Conservation (phyloP, 2,329 filamentous ascomycete genomes). For the Aspergillus uvarum region DNA sequence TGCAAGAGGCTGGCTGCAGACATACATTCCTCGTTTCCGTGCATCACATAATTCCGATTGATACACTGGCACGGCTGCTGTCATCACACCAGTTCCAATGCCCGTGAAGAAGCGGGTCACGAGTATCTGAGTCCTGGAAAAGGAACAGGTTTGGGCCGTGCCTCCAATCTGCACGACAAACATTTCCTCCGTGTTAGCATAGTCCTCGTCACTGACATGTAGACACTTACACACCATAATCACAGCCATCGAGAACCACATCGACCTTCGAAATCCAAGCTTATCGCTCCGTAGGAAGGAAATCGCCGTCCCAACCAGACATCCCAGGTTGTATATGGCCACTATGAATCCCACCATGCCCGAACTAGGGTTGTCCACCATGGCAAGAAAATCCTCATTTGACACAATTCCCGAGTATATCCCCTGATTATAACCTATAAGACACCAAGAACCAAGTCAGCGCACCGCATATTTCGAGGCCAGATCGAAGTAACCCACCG, state of each 20-base stretch:
- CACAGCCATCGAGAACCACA: constrained; percentile 38
- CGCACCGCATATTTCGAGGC: neutral
- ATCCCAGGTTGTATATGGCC: constrained; percentile 47
- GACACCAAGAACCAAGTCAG: constrained; percentile 9
- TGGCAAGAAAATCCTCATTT: constrained; percentile 45
- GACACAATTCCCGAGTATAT: constrained; percentile 51
- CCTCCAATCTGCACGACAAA: constrained; percentile 31
- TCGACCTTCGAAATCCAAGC: constrained; percentile 33
- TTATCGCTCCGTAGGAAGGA: constrained; percentile 33
- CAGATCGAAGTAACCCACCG: constrained; percentile 16
- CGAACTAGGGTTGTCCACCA: constrained; percentile 40
- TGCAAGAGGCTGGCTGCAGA: constrained; percentile 44
- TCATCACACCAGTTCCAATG: constrained; percentile 51
- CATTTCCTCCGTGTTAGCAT: neutral
- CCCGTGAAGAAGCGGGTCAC: constrained; percentile 52
- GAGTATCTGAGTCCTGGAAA: constrained; percentile 33
- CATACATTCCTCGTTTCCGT: constrained; percentile 44
- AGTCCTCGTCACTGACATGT: neutral
- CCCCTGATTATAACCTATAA: constrained; percentile 50
- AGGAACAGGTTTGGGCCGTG: constrained; percentile 36
- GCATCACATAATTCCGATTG: constrained; percentile 49
- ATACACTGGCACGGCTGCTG: constrained; percentile 41
- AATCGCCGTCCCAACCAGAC: constrained; percentile 38
- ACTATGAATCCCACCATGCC: constrained; percentile 45
- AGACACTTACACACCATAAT: constrained; percentile 25